A percentile compares a stretch with the other conserved stretches of the same genome.
phyloP scores from a whole-genome alignment of 305 asterid genomes.

The Euphrasia arctica region DNA sequence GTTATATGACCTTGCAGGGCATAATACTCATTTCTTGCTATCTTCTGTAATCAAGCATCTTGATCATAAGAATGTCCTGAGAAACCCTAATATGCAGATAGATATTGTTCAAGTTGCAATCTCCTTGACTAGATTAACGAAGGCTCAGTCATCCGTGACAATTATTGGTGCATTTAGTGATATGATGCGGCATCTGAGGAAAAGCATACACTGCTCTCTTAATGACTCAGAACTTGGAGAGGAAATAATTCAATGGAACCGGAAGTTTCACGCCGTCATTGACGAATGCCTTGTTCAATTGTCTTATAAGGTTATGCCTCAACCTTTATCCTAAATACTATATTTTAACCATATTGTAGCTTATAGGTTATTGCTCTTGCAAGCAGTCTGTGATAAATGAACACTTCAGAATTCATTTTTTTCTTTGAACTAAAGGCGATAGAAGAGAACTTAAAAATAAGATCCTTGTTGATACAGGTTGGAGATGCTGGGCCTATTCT shows the following conservation, averaged over 20 bases:
- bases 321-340: constrained; percentile 12
- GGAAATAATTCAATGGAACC: constrained; percentile 54
- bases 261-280: constrained; percentile 47
- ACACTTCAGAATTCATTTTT: constrained; percentile 3
- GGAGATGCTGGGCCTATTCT: constrained; percentile 96
- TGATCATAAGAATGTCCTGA: constrained; percentile 72
- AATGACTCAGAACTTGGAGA: constrained; percentile 62
- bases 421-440: constrained; percentile 14
- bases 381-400: constrained; percentile 21
- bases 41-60: constrained; percentile 77
- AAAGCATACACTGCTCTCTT: constrained; percentile 57
- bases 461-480: constrained; percentile 46
- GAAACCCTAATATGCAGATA: constrained; percentile 59
- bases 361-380: constrained; percentile 2
- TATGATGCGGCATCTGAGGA: constrained; percentile 76
- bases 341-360: constrained; percentile 15
- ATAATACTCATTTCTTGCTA: constrained; percentile 62
- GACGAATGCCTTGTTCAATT: constrained; percentile 77
- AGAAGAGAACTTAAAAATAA: constrained; percentile 27
- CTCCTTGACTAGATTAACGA: constrained; percentile 52
- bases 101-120: constrained; percentile 69
- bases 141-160: constrained; percentile 59
- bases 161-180: constrained; percentile 71
- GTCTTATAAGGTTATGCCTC: constrained; percentile 55
- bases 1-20: constrained; percentile 50